phyloP scores from a whole-genome alignment of 352 stramenopile species.

The Phytophthora constricta region DNA sequence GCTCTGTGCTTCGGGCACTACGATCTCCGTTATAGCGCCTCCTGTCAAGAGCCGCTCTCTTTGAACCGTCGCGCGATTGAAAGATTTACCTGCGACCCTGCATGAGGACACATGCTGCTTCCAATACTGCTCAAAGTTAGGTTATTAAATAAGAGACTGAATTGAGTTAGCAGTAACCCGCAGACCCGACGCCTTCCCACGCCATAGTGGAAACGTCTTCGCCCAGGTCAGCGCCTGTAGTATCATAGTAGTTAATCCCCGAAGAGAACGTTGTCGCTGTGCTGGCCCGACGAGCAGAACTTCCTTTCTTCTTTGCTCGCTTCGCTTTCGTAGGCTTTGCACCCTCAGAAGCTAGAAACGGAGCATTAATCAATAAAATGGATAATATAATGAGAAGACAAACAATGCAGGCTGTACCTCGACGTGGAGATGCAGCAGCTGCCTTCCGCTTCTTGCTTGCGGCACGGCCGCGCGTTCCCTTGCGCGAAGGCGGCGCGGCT shows the following conservation, averaged over 20 bases:
- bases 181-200: conserved; percentile 75
- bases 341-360: conserved; percentile 16
- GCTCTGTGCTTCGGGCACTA: neutral
- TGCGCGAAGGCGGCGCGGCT: neutral
- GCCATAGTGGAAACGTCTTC: conserved; percentile 70
- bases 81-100: conserved; percentile 28
- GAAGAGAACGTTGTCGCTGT: conserved; percentile 28
- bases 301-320: conserved; percentile 28
- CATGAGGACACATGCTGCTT: too few species aligned
- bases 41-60: conserved; percentile 2
- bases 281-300: conserved; percentile 42
- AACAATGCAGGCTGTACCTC: too few species aligned
- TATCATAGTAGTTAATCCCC: conserved; percentile 69
- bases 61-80: conserved; percentile 34
- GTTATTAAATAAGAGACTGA: conserved; percentile 35
- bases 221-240: conserved; percentile 45
- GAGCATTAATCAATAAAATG: conserved; percentile 2
- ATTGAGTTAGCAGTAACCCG: conserved; percentile 59
- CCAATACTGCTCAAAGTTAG: too few species aligned
- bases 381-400: too few species aligned
- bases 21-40: conserved; percentile 11
- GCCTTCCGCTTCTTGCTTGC: conserved; percentile 37
- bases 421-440: conserved; percentile 20
- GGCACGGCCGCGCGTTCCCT: conserved; percentile 25
- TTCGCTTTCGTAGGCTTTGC: conserved; percentile 36